Percentiles rank a stretch among this genome's conserved stretches.
Evolutionary conservation across 1,284 basidiomycete genomes (phyloP).

Genomic region (Schizopora paradoxa): DNA sequence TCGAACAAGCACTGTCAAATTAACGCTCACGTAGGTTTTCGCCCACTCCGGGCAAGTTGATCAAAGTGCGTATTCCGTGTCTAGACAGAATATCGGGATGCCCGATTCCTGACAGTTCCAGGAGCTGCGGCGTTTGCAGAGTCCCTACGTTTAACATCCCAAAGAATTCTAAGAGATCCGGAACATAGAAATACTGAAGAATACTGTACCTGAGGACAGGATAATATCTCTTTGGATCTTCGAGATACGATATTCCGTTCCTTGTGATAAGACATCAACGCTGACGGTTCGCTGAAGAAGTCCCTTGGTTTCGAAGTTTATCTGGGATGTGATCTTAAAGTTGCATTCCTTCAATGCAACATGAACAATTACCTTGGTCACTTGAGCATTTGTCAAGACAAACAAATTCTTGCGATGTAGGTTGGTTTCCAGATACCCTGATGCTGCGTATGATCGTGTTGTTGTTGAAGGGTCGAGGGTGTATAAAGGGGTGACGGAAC

Average conservation of each 20-base stretch:
- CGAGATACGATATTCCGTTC: neutral
- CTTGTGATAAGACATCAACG: conserved; percentile 24
- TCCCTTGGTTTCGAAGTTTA: neutral
- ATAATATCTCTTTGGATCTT: neutral
- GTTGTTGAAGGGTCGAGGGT: conserved; percentile 7
- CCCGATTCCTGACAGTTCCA: conserved; percentile 17
- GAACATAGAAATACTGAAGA: no score
- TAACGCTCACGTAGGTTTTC: conserved; percentile 14
- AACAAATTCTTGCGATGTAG: conserved; percentile 3
- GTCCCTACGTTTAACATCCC: conserved; percentile 1
- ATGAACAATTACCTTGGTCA: conserved; percentile 1
- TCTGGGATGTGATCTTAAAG: neutral
- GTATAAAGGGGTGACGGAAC: neutral
- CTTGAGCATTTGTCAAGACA: conserved; percentile 10
- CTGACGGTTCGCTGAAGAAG: conserved; percentile 22
- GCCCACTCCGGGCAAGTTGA: conserved; percentile 19
- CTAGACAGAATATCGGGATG: conserved; percentile 8
- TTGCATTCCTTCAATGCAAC: neutral
- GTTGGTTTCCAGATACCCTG: conserved; percentile 7
- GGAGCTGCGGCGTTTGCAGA: conserved; percentile 6
- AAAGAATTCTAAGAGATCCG: neutral
- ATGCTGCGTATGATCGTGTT: conserved; percentile 7
- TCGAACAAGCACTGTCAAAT: neutral
- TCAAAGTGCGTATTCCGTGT: conserved; percentile 10
- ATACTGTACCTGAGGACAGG: conserved; percentile 6